Percentiles rank a stretch among this genome's conserved stretches.
Conservation (phyloP, 169 alveolate species). For the Plasmodium berghei region DNA sequence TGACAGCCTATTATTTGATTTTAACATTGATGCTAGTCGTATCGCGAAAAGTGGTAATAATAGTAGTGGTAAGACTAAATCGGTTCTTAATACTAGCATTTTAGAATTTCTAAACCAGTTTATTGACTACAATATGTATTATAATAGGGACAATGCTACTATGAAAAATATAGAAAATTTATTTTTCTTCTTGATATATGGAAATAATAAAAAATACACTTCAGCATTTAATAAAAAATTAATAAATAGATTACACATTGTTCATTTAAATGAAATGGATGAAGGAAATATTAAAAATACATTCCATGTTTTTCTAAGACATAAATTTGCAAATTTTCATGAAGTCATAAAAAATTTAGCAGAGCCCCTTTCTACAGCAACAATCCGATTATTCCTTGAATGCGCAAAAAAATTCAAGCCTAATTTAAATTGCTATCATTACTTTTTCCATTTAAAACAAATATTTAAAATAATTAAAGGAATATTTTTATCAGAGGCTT, state of each 20-base stretch:
- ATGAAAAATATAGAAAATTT: constrained; percentile 62
- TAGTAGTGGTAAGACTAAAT: background rate
- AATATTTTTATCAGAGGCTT: constrained; percentile 69
- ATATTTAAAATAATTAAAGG: constrained; percentile 74
- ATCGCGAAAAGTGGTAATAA: constrained; percentile 6
- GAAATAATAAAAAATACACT: constrained; percentile 66
- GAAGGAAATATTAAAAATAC: constrained; percentile 55
- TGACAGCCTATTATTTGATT: constrained; percentile 38
- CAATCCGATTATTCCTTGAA: constrained; percentile 62
- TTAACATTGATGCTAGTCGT: constrained; percentile 23
- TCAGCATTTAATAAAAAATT: constrained; percentile 66
- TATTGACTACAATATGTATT: constrained; percentile 71
- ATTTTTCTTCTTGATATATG: constrained; percentile 70
- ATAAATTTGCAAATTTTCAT: constrained; percentile 72
- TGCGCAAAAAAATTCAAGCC: constrained; percentile 51
- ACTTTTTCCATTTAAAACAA: constrained; percentile 70
- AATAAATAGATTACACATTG: constrained; percentile 49
- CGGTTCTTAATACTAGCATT: constrained; percentile 23
- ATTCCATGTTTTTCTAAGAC: constrained; percentile 68
- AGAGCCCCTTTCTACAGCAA: constrained; percentile 62
- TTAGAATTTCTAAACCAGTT: constrained; percentile 68
- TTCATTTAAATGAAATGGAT: constrained; percentile 75
- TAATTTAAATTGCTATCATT: constrained; percentile 74
- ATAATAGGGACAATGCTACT: constrained; percentile 63
- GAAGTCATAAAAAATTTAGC: constrained; percentile 74